A percentile compares a stretch with the other conserved stretches of the same genome.
These are phyloP conservation scores for Fusarium odoratissimum DNA, from an alignment of 2,329 filamentous ascomycete species.

Conservation along the genomic window DNA sequence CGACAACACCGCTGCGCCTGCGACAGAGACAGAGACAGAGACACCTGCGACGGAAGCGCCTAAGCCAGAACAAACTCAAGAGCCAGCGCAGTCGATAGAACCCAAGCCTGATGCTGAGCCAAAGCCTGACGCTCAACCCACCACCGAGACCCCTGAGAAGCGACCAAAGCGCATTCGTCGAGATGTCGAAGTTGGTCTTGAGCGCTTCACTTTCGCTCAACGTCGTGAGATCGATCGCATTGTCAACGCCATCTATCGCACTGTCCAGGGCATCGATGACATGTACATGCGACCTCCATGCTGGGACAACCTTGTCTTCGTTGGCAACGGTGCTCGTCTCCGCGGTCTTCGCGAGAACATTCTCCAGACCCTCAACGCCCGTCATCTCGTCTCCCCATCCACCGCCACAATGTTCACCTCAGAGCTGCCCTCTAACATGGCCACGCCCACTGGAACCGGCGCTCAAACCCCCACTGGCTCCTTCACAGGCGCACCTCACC, in stretches of 20 bases:
- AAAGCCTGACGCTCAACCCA: slow-evolving; percentile 36
- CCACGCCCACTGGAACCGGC: slow-evolving; percentile 89
- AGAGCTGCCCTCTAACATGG: slow-evolving; percentile 92
- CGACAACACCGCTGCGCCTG: slow-evolving; percentile 3
- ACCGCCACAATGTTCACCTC: slow-evolving; percentile 97
- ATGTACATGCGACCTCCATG: slow-evolving; percentile 85
- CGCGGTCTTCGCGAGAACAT: slow-evolving; percentile 91
- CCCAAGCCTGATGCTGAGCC: slow-evolving; percentile 30
- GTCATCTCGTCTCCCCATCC: slow-evolving; percentile 90
- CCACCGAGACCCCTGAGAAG: slow-evolving; percentile 53
- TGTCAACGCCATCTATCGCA: slow-evolving; percentile 83
- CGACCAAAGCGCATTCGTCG: slow-evolving; percentile 68
- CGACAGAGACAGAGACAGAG: slow-evolving; percentile 1
- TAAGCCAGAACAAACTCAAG: slow-evolving; percentile 42
- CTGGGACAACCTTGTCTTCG: slow-evolving; percentile 93
- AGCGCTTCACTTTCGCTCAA: slow-evolving; percentile 77
- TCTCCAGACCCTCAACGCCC: slow-evolving; percentile 79
- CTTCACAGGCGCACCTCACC: slow-evolving; percentile 65
- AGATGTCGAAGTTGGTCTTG: slow-evolving; percentile 81
- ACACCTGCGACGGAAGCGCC: slow-evolving; percentile 36
- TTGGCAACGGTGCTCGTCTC: slow-evolving; percentile 83
- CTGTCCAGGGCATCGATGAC: slow-evolving; percentile 85
- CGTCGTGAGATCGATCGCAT: slow-evolving; percentile 84
- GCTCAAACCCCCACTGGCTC: slow-evolving; percentile 85
- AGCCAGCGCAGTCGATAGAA: slow-evolving; percentile 35